Evolutionary conservation across 2,329 filamentous ascomycete genomes (phyloP).

Genomic region (Cercospora beticola): DNA sequence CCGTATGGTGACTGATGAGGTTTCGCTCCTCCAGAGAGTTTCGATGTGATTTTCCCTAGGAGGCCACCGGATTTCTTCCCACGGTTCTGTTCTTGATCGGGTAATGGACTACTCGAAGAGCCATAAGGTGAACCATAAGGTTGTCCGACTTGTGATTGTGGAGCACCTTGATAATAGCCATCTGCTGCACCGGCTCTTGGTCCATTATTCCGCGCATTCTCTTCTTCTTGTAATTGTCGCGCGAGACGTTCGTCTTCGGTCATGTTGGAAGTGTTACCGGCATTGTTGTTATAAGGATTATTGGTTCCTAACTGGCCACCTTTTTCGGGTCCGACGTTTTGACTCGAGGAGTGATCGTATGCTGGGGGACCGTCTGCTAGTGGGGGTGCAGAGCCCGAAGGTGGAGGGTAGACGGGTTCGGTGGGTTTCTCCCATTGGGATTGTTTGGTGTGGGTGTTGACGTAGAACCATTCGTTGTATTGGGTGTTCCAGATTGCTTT

Average conservation of each 20-base stretch:
- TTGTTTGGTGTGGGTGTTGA: constrained; percentile 82
- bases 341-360: constrained; percentile 55
- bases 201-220: constrained; percentile 58
- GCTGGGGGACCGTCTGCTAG: constrained; percentile 61
- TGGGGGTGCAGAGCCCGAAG: constrained; percentile 41
- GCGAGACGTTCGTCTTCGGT: constrained; percentile 74
- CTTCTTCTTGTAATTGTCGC: constrained; percentile 77
- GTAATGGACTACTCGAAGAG: constrained; percentile 11
- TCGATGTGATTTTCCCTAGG: constrained; percentile 55
- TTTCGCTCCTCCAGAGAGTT: constrained; percentile 37
- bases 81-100: constrained; percentile 34
- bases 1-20: constrained; percentile 34
- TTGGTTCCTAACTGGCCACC: constrained; percentile 57
- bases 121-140: constrained; percentile 32
- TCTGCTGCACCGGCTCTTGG: constrained; percentile 42
- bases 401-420: constrained; percentile 60
- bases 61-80: constrained; percentile 45
- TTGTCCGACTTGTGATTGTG: constrained; percentile 22
- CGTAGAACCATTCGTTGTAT: constrained; percentile 92
- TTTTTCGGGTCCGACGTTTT: constrained; percentile 49
- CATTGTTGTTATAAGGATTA: constrained; percentile 61
- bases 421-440: constrained; percentile 89
- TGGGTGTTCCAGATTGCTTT: constrained; percentile 81
- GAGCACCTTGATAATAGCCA: constrained; percentile 46
- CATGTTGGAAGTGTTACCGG: constrained; percentile 33